Conservation (phyloP, 768 basidiomycete species). For the Leccinum uliginosum region DNA sequence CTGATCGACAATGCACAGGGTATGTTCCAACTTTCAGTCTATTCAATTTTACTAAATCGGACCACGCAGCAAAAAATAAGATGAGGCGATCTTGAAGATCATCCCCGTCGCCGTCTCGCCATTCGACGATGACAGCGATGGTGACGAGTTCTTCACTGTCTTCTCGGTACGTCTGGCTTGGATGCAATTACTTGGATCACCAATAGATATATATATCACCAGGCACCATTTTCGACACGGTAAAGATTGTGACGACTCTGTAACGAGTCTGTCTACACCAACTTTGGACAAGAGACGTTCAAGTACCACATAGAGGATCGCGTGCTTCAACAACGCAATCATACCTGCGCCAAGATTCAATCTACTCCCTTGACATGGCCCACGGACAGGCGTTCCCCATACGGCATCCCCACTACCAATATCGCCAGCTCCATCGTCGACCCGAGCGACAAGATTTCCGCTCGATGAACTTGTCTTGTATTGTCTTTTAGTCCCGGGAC, state of each 20-base stretch:
- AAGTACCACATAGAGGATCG: conserved; percentile 87
- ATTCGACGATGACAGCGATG: too few relatives aligned
- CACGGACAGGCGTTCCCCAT: conserved; percentile 12
- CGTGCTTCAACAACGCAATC: conserved; percentile 65
- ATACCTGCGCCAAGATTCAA: conserved; percentile 65
- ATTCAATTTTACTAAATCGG: too few relatives aligned
- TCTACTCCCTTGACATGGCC: conserved; percentile 49
- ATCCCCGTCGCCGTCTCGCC: too few relatives aligned
- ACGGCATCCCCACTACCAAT: conserved; percentile 4
- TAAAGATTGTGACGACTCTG: conserved; percentile 60
- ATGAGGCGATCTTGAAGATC: too few relatives aligned
- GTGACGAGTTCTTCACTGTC: too few relatives aligned
- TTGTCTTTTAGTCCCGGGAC: too few relatives aligned
- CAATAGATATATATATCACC: conserved; percentile 2
- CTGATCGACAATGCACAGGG: too few relatives aligned
- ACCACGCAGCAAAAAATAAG: too few relatives aligned
- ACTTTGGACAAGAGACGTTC: conserved; percentile 87
- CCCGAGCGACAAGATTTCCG: conserved; percentile 50
- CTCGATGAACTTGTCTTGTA: conserved; percentile 71
- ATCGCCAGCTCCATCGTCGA: too few relatives aligned
- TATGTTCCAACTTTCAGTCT: too few relatives aligned
- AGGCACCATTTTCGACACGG: conserved; percentile 73
- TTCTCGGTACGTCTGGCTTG: conserved; percentile 46
- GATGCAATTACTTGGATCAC: conserved; percentile 7
- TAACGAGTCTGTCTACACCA: conserved; percentile 75